Conservation (phyloP, 1,284 basidiomycete species). For the Melanopsichium pennsylvanicum region DNA sequence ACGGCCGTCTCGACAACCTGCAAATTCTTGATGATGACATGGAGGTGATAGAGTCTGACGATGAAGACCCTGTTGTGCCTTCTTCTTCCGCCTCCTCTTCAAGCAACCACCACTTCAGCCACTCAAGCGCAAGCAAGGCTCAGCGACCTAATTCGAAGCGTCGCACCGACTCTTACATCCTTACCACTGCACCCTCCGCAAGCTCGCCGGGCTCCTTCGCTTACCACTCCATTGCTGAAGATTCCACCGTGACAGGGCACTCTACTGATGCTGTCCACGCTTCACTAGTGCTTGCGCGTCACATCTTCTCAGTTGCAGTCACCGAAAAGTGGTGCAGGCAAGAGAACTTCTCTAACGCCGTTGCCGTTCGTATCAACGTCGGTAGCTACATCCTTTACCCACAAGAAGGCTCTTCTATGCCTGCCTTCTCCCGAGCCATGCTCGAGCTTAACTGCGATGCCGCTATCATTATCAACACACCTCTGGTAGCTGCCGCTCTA, state of each 20-base stretch:
- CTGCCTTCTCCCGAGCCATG: constrained; percentile 69
- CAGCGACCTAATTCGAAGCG: constrained; percentile 3
- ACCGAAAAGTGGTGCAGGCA: constrained; percentile 30
- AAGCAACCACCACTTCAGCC: constrained; percentile 3
- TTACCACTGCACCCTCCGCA: constrained; percentile 16
- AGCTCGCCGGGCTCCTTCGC: constrained; percentile 11
- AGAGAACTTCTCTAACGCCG: constrained; percentile 35
- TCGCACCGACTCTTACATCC: constrained; percentile 25
- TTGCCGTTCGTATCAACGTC: constrained; percentile 44
- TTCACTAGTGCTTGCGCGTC: constrained; percentile 22
- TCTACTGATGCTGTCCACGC: constrained; percentile 24
- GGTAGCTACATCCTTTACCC: constrained; percentile 43
- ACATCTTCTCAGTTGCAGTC: constrained; percentile 24
- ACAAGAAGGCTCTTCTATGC: constrained; percentile 20
- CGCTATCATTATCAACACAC: constrained; percentile 79
- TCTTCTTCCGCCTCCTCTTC: constrained; percentile 17
- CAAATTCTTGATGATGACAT: constrained; percentile 16
- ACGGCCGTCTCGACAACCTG: constrained; percentile 1
- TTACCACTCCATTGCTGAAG: constrained; percentile 17
- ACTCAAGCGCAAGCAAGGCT: background rate
- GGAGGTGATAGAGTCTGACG: constrained; percentile 29
- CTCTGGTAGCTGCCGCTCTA: constrained; percentile 78
- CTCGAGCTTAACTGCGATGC: constrained; percentile 78
- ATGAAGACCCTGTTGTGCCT: constrained; percentile 15
- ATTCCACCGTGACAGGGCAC: constrained; percentile 7